Conservation (phyloP, 257 asterid species). For the Fraxinus americana region DNA sequence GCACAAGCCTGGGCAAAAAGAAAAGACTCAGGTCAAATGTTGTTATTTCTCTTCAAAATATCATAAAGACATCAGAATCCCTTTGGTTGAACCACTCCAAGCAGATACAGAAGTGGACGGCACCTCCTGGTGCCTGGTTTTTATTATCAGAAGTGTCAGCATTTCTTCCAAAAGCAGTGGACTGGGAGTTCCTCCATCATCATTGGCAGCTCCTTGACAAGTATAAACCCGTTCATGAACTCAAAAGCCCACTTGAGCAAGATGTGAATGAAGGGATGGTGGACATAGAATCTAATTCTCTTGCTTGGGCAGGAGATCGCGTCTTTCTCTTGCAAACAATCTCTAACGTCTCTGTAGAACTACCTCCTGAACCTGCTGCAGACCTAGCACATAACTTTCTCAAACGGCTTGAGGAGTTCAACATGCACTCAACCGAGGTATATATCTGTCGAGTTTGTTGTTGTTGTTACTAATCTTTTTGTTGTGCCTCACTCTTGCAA, state of each 20-base stretch:
- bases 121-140: slow-evolving; percentile 98
- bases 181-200: slow-evolving; percentile 91
- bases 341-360: slow-evolving; percentile 74
- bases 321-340: slow-evolving; percentile 90
- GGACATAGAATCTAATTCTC: slow-evolving; percentile 55
- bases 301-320: slow-evolving; percentile 87
- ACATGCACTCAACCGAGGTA: slow-evolving; percentile 98
- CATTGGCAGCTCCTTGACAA: slow-evolving; percentile 91
- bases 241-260: slow-evolving; percentile 37
- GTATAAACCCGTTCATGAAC: slow-evolving; percentile 44
- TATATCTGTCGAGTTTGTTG: slow-evolving; percentile 16
- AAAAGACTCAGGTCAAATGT: slow-evolving; percentile 66
- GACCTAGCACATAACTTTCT: slow-evolving; percentile 85
- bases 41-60: slow-evolving; percentile 69
- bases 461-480: background rate
- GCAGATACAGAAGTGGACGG: slow-evolving; percentile 88
- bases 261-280: slow-evolving; percentile 42
- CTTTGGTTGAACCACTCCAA: slow-evolving; percentile 54
- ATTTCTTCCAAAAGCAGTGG: slow-evolving; percentile 71
- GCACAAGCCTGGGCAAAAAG: slow-evolving; percentile 84
- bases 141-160: slow-evolving; percentile 80
- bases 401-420: slow-evolving; percentile 74
- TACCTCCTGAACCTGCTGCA: slow-evolving; percentile 90
- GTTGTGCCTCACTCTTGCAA: background rate
- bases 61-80: slow-evolving; percentile 68